Evolutionary conservation across 208 protist species (phyloP).

Genomic region (Trypanosoma lewisi): DNA sequence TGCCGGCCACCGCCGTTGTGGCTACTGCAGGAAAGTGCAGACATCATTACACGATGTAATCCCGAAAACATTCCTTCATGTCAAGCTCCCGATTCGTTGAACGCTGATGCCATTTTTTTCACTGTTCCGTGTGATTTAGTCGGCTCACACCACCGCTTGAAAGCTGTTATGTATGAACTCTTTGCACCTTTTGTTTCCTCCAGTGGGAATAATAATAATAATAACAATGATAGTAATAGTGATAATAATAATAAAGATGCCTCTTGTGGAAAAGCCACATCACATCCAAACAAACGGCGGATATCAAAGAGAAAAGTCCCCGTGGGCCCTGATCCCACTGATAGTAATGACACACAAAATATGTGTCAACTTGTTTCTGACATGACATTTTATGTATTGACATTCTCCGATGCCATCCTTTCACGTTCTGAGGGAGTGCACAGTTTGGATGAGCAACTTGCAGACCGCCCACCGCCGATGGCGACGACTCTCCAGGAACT

Average conservation of each 20-base stretch:
- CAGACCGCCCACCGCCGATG: constrained; percentile 27
- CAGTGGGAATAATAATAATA: not conserved
- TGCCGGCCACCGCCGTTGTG: constrained; percentile 18
- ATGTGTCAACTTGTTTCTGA: constrained; percentile 37
- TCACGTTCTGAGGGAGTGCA: constrained; percentile 7
- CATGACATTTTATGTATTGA: constrained; percentile 46
- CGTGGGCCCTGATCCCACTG: too few relatives aligned
- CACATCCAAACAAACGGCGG: not conserved
- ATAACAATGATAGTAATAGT: not conserved
- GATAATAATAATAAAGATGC: not conserved
- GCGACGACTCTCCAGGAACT: constrained; percentile 23
- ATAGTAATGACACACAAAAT: not conserved
- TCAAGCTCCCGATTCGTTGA: constrained; percentile 16
- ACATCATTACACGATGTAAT: constrained; percentile 16
- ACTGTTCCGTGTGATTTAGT: constrained; percentile 35
- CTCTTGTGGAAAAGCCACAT: not conserved
- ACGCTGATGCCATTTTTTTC: constrained; percentile 30
- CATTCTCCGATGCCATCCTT: constrained; percentile 28
- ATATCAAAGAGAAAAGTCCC: too few relatives aligned
- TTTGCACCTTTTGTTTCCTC: constrained; percentile 28
- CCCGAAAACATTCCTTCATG: constrained; percentile 1
- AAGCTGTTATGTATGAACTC: constrained; percentile 17
- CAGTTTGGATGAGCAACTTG: constrained; percentile 9
- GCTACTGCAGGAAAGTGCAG: constrained; percentile 33
- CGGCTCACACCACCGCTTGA: constrained; percentile 28